Conservation (phyloP, 176 grass and related monocot genomes). For the Ananas comosus region DNA sequence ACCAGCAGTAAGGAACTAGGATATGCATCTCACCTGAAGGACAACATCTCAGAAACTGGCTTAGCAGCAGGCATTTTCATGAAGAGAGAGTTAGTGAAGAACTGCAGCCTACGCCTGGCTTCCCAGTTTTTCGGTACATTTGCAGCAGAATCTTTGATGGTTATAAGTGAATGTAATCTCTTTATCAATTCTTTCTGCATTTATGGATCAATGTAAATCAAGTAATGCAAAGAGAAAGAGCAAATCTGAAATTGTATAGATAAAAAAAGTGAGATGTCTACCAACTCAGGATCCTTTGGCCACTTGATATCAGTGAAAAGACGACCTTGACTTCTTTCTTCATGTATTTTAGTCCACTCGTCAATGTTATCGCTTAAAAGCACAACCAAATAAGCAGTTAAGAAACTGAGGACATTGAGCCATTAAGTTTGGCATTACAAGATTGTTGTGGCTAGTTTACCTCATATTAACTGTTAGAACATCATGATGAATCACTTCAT, state of each 20-base stretch:
- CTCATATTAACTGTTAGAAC: constrained; percentile 61
- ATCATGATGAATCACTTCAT: constrained; percentile 78
- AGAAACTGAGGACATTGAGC: constrained; percentile 10
- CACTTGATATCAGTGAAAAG: constrained; percentile 77
- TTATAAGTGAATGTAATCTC: constrained; percentile 79
- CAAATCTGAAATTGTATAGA: background rate
- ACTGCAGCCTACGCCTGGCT: constrained; percentile 67
- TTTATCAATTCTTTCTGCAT: constrained; percentile 70
- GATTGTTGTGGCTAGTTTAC: constrained; percentile 16
- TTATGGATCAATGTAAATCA: constrained; percentile 16
- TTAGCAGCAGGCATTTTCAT: constrained; percentile 71
- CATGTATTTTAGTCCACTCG: constrained; percentile 56
- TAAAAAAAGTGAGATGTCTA: constrained; percentile 24
- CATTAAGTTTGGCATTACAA: background rate
- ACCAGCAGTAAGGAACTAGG: constrained; percentile 12
- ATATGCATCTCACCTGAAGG: constrained; percentile 56
- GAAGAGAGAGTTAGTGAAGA: constrained; percentile 90
- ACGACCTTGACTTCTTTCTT: constrained; percentile 50
- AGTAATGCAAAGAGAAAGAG: constrained; percentile 1
- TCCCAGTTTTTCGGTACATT: constrained; percentile 90
- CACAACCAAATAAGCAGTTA: constrained; percentile 14
- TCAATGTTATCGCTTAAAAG: constrained; percentile 50
- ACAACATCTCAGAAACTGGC: constrained; percentile 80
- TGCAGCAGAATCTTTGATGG: constrained; percentile 84
- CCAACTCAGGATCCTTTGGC: constrained; percentile 68